These are phyloP conservation scores for Podaxis sp. DNA, from an alignment of 768 basidiomycete genomes.

Conservation along the genomic window DNA sequence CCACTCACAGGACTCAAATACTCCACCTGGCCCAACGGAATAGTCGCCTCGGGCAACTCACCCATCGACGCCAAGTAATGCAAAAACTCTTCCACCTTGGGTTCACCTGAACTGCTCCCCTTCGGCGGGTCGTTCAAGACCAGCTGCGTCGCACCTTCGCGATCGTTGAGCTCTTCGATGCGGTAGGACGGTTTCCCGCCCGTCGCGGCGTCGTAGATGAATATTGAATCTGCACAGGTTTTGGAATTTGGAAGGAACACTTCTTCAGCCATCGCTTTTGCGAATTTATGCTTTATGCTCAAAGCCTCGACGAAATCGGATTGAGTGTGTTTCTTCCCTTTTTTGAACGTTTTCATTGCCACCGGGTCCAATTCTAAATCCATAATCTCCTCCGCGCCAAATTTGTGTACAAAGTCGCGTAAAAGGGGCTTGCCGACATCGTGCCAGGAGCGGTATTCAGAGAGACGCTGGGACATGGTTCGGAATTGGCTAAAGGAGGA, in stretches of 20 bases:
- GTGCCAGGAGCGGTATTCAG: constrained; percentile 35
- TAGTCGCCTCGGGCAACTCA: constrained; percentile 34
- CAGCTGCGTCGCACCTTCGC: constrained; percentile 28
- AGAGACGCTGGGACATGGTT: constrained; percentile 28
- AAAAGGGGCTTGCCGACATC: constrained; percentile 33
- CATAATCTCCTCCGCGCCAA: constrained; percentile 20
- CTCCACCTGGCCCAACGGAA: constrained; percentile 34
- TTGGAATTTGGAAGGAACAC: constrained; percentile 27
- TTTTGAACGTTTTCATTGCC: constrained; percentile 28
- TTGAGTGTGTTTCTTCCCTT: constrained; percentile 22
- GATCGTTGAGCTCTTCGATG: constrained; percentile 29
- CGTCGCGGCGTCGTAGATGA: constrained; percentile 35
- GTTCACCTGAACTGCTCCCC: constrained; percentile 6
- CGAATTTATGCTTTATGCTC: constrained; percentile 24
- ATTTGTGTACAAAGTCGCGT: constrained; percentile 21
- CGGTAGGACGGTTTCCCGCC: constrained; percentile 35
- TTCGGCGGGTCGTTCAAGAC: constrained; percentile 21
- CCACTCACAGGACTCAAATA: constrained; percentile 33
- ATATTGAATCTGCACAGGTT: constrained; percentile 33
- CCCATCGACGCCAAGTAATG: constrained; percentile 36
- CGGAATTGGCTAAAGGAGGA: constrained; percentile 28
- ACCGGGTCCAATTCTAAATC: constrained; percentile 28
- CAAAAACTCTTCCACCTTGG: constrained; percentile 26
- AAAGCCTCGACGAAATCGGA: constrained; percentile 28
- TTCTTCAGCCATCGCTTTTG: constrained; percentile 21